Evolutionary conservation across 176 grass and related monocot species (phyloP), one percentile per base, ranked within the genome.

Genomic region (Coix lacrymajobi): DNA sequence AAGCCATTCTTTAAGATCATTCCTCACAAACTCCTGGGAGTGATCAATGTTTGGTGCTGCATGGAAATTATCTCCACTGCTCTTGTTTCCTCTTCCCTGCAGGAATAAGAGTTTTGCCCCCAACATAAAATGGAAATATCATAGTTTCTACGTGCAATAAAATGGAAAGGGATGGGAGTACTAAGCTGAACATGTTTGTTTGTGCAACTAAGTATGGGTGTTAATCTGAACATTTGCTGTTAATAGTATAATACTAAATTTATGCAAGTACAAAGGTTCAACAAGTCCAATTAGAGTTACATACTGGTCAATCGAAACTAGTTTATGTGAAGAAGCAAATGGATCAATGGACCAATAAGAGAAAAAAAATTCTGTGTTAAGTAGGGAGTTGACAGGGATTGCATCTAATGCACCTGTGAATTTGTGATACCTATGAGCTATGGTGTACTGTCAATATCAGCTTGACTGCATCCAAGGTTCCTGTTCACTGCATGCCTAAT

Each of bases 31-130:
- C 38, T 98, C 96, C 81, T 98, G 96, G 11, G 96, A 98, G 83
- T 98, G 96, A 69, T 98, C 96, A 85, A 98, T 98, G 73, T 98
- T 98, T 74, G 96, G 96, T 74, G 96, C 96, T 49, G 96, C 96
- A 83, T 98, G 96, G 75, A 98, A 98, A 83, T 93, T 93, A 70
- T 98, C 96, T 81, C 96, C 96, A 71, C 96, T 98, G 57, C 96
- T 98, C 80, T 96, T 98, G 85, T 90, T 96, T 69, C 96, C 96
- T 86, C 83, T 95, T 73, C 96, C 96, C 96, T 98, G 83, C 31
- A 90, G 73, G 80, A 40, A 81, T 34, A 77, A 82, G 39, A 68
- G 29, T 76, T 83, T 88, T 36, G 71, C 16, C 66, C 19, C 20
- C 36, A 19, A 76, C 28, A 84, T 38, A 36, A 22, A 56, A 56